Evolutionary conservation across 257 asterid genomes (phyloP).

Genomic region (Mentha longifolia): DNA sequence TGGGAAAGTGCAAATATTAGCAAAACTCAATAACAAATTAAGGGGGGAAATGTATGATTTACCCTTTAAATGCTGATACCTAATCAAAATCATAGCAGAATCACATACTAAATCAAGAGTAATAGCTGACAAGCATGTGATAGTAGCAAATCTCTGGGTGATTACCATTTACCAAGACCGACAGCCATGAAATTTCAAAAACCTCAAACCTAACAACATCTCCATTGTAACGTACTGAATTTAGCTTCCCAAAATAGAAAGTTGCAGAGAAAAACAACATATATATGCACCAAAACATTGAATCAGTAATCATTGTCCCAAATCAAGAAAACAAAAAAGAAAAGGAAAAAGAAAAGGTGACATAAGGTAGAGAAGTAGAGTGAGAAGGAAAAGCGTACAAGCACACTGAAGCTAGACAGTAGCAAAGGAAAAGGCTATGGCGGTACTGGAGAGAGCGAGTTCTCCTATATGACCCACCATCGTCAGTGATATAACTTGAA

Average conservation of each 20-base stretch:
- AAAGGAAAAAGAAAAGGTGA: neutral
- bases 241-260: neutral
- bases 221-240: neutral
- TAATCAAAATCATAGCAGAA: neutral
- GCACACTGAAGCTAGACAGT: conserved; percentile 66
- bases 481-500: conserved; percentile 60
- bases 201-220: neutral
- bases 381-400: conserved; percentile 46
- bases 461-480: conserved; percentile 90
- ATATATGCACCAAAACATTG: neutral
- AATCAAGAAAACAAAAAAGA: neutral
- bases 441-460: conserved; percentile 77
- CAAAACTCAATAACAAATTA: neutral
- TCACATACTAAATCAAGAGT: neutral
- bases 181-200: neutral
- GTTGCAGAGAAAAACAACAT: neutral
- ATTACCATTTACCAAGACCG: neutral
- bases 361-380: neutral
- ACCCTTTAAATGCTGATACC: too few relatives aligned
- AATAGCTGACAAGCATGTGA: neutral
- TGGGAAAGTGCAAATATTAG: neutral
- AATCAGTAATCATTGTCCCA: too few relatives aligned
- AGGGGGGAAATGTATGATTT: neutral
- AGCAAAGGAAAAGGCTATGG: conserved; percentile 72
- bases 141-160: neutral